Evolutionary conservation across 225 moss, liverwort and hornwort species (phyloP), one percentile per base, ranked within the genome.

Genomic region (Sphagnum contortum): DNA sequence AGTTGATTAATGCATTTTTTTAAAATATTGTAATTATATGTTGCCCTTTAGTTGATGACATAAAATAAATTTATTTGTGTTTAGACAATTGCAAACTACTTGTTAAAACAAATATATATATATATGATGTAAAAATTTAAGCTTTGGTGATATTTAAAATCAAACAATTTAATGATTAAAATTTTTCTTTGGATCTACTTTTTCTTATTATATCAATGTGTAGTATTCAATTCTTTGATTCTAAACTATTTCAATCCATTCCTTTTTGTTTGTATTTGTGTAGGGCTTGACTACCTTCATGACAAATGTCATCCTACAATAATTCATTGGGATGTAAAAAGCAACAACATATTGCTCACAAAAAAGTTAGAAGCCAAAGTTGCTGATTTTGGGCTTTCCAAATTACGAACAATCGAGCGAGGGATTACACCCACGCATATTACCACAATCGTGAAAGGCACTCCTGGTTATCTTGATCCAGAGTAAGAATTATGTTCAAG

Each of bases 331-430:
- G 81, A 87, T 57, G 65, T 84, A n/a, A 87, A 83, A 69, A 81
- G 74, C 57, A 75, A 58, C 44, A 89, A 89, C 56, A 86, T 86
- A 55, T 83, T 89, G 53, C 86, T 86, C 44, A 81, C 80, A n/a
- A 64, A 69, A 55, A 77, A 65, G 0, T 52, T 66, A 14, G 75
- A 73, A 61, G 77, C 84, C 7, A 88, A 82, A 72, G 79, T 84
- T 57, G 74, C 81, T n/a, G 88, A 88, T 65, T 88, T 84, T 65
- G 88, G 88, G 46, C 84, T 84, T 54, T 84, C 75, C 54, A 88
- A 80, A 71, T 5, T 75, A 45, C 54, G 75, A 67, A 64, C 61
- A 4, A 56, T 53, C 48, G 72, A 72, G 14, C 67, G 74, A 63
- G 48, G 9, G 29, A 8, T 13, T 13, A 57, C 56, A 11, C 61